A percentile compares a stretch with the other conserved stretches of the same genome.
Evolutionary conservation across 768 basidiomycete genomes (phyloP).

Genomic region (Phanerochaete carnosa): DNA sequence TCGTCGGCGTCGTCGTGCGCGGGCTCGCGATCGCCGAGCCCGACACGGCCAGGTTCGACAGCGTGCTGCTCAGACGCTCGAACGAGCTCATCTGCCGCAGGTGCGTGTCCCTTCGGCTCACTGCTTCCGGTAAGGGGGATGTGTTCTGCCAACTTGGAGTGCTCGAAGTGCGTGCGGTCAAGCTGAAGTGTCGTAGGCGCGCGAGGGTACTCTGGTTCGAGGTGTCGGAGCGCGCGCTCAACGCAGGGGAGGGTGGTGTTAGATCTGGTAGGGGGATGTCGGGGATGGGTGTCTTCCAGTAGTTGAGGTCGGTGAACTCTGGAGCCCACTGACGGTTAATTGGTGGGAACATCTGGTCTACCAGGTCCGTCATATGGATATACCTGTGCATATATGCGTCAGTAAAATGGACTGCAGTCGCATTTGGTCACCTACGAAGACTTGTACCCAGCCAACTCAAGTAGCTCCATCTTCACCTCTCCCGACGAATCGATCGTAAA

Average conservation of each 20-base stretch:
- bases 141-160: constrained; percentile 32
- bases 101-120: constrained; percentile 31
- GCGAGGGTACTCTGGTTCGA: constrained; percentile 71
- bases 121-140: constrained; percentile 22
- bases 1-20: constrained; percentile 49
- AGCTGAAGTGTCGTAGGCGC: constrained; percentile 73
- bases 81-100: constrained; percentile 75
- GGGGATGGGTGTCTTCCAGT: constrained; percentile 81
- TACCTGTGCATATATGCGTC: constrained; percentile 51
- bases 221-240: constrained; percentile 90
- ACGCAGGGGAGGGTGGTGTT: constrained; percentile 85
- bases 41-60: constrained; percentile 46
- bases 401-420: neutral
- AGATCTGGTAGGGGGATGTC: constrained; percentile 79
- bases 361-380: constrained; percentile 99
- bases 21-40: constrained; percentile 43
- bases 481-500: constrained; percentile 96
- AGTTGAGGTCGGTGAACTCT: constrained; percentile 97
- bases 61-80: constrained; percentile 61
- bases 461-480: constrained; percentile 94
- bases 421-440: constrained; percentile 65
- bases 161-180: constrained; percentile 45
- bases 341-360: constrained; percentile 99
- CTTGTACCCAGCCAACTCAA: constrained; percentile 96
- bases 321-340: constrained; percentile 85